Percentiles rank a stretch among this genome's conserved stretches.
Evolutionary conservation across 202 grass and related monocot species (phyloP).

Genomic region (Musa balbisiana): DNA sequence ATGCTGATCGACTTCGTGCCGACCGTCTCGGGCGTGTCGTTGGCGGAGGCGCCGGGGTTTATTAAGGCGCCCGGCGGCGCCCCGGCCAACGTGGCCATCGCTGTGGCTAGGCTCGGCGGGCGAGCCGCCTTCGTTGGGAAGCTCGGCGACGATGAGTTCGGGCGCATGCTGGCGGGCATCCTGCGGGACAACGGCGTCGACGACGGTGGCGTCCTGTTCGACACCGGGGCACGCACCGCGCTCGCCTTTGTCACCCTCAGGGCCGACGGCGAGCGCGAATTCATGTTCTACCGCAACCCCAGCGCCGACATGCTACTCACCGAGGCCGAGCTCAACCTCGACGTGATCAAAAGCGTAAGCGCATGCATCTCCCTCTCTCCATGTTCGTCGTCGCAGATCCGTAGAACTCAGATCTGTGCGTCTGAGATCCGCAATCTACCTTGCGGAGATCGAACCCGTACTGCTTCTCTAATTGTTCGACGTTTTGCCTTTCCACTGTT

Average conservation of each 20-base stretch:
- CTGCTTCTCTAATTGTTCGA: background rate
- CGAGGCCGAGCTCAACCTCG: slow-evolving; percentile 21
- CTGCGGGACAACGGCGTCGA: slow-evolving; percentile 13
- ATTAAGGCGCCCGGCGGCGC: slow-evolving; percentile 15
- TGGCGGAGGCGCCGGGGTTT: slow-evolving; percentile 14
- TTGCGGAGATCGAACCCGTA: too few species aligned
- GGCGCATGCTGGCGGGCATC: slow-evolving; percentile 14
- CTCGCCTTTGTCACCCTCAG: slow-evolving; percentile 26
- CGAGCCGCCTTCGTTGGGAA: slow-evolving; percentile 9
- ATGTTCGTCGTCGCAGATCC: too few species aligned
- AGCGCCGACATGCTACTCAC: slow-evolving; percentile 23
- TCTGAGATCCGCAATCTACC: too few species aligned
- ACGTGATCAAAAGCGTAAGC: slow-evolving; percentile 22
- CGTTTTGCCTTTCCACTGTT: background rate
- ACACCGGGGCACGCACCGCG: slow-evolving; percentile 17
- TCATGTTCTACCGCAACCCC: slow-evolving; percentile 26
- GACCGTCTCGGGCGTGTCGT: slow-evolving; percentile 10
- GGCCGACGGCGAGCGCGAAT: slow-evolving; percentile 23
- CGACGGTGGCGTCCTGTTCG: slow-evolving; percentile 16
- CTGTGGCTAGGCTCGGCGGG: slow-evolving; percentile 7
- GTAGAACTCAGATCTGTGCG: too few species aligned
- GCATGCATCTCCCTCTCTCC: background rate
- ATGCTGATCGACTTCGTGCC: slow-evolving; percentile 22
- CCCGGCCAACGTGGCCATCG: slow-evolving; percentile 18
- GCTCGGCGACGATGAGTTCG: slow-evolving; percentile 22